Base-by-base conservation (phyloP, 2,329 filamentous ascomycete genomes). In the Apiospora koreana region DNA sequence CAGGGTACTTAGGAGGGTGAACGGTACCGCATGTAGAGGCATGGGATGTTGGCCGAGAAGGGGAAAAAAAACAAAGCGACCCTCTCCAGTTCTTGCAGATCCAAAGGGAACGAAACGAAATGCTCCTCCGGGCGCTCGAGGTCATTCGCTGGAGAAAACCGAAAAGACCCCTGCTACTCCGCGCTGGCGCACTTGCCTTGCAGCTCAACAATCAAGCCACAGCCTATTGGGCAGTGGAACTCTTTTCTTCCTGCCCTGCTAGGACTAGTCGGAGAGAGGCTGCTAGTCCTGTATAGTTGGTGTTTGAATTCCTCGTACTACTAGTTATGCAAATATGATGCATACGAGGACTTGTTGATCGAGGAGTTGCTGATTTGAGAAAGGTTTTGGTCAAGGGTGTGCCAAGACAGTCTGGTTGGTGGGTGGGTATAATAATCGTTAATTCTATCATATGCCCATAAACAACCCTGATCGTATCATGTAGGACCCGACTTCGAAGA, bases 71-170 rank as follows among this genome's bases (percentile, higher is more conserved):
- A 62, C 54, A 62, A 38, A 62, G 54, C 54, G 54, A 62, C 31
- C 54, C 54, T 62, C 54, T 62, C 54, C 21, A 62, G 54, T 62
- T 62, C 54, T 62, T 62, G 54, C 54, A 62, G 54, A 62, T 62
- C 54, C 31, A 62, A 38, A 71, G 70, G 67, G 73, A 74, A 74
- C 72, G 72, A 75, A 75, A 58, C 50, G 50, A 62, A 62, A 38
- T 35, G 54, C 54, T 62, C 54, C 64, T 66, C 64, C 70, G 69
- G 69, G 67, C 69, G 67, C 71, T 65, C 65, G 70, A 67, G 62
- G 58, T 68, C 69, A 75, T 75, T 76, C 71, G 73, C 73, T 74
- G 70, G 74, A 72, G 70, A 68, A 73, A 71, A 69, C 74, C 70
- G 71, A 73, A 67, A 62, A 62, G 65, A 65, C 68, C 67, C 65